These are phyloP conservation scores for Epichloe uncinata DNA, from an alignment of 2,329 filamentous ascomycete genomes.

Conservation along the genomic window DNA sequence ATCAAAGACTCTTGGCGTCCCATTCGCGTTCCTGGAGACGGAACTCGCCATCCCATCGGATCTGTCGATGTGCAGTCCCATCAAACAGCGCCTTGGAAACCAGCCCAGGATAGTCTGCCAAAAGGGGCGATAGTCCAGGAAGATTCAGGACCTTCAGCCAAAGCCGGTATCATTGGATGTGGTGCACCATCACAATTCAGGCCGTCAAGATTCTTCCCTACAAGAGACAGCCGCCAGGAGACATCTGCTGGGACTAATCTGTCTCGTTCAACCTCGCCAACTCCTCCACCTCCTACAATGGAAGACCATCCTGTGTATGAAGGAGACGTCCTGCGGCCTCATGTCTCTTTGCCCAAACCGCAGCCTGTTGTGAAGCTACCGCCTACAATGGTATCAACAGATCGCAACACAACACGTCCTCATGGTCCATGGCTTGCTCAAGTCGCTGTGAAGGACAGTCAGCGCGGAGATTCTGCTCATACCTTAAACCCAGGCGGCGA, in stretches of 20 bases:
- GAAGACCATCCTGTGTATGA: conserved; percentile 60
- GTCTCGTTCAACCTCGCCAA: conserved; percentile 43
- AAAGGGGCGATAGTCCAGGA: conserved; percentile 10
- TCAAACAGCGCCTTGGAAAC: conserved; percentile 17
- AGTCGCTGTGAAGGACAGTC: conserved; percentile 18
- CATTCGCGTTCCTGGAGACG: conserved; percentile 24
- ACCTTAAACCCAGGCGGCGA: conserved; percentile 16
- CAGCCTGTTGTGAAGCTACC: conserved; percentile 73
- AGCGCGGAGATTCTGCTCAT: conserved; percentile 12
- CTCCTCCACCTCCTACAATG: conserved; percentile 59
- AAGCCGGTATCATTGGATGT: conserved; percentile 17
- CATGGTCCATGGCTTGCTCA: conserved; percentile 24
- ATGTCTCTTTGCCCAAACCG: conserved; percentile 55
- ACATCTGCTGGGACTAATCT: conserved; percentile 22
- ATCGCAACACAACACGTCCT: conserved; percentile 13
- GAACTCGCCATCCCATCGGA: conserved; percentile 17
- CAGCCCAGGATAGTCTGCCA: conserved; percentile 15
- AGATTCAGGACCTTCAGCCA: conserved; percentile 11
- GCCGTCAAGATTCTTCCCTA: conserved; percentile 49
- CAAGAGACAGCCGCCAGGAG: conserved; percentile 34
- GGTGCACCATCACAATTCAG: conserved; percentile 31
- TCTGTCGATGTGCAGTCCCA: conserved; percentile 17
- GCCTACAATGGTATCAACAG: conserved; percentile 28
- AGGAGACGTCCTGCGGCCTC: conserved; percentile 49
- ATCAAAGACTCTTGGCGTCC: conserved; percentile 44